These are phyloP conservation scores for Trichoderma sp. DNA, from an alignment of 2,329 filamentous ascomycete genomes.

Conservation along the genomic window DNA sequence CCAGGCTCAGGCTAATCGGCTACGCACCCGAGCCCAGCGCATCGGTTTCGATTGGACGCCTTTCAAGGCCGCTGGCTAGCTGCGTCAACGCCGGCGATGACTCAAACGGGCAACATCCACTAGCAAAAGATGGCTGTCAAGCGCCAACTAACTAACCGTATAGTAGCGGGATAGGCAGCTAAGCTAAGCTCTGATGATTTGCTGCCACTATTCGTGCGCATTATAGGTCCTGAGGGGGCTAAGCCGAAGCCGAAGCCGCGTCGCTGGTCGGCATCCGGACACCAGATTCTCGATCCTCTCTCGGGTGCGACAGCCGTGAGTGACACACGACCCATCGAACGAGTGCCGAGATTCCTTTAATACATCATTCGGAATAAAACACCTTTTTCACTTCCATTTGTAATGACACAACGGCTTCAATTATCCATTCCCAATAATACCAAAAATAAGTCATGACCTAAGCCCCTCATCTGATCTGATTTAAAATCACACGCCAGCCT, in stretches of 20 bases:
- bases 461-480: background rate
- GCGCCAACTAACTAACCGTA: background rate
- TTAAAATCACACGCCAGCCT: background rate
- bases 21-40: background rate
- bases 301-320: conserved; percentile 2
- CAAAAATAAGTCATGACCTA: background rate
- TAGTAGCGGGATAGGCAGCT: background rate
- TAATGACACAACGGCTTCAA: background rate
- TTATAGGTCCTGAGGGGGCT: background rate
- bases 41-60: background rate
- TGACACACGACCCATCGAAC: background rate
- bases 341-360: background rate
- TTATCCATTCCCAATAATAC: background rate
- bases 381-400: background rate
- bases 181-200: background rate
- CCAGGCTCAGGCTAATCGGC: background rate
- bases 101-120: background rate
- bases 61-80: background rate
- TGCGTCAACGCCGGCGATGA: background rate
- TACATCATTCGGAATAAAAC: background rate
- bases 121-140: background rate
- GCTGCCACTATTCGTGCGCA: background rate
- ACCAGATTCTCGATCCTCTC: background rate
- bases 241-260: conserved; percentile 13
- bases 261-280: background rate